These are phyloP conservation scores for Skeletonema potamos DNA, from an alignment of 108 stramenopile genomes.

Conservation along the genomic window DNA sequence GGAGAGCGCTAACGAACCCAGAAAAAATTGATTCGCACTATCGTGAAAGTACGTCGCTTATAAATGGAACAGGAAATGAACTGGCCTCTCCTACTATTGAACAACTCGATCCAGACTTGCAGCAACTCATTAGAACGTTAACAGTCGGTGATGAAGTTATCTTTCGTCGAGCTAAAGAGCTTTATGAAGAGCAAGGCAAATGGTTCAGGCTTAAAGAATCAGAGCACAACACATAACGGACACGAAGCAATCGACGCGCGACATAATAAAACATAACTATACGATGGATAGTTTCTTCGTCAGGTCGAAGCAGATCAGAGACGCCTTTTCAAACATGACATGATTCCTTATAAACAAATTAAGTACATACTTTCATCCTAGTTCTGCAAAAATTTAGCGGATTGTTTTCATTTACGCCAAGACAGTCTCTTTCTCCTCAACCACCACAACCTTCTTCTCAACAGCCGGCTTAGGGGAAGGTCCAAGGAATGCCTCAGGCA, in stretches of 20 bases:
- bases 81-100: conserved; percentile 16
- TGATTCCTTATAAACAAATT: too few species aligned
- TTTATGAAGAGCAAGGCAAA: conserved; percentile 14
- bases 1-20: not conserved
- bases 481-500: conserved; percentile 54
- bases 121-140: conserved; percentile 6
- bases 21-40: not conserved
- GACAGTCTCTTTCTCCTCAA: conserved; percentile 6
- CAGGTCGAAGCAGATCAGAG: too few species aligned
- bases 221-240: too few species aligned
- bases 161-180: conserved; percentile 11
- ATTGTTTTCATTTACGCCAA: not conserved
- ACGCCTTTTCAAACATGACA: too few species aligned
- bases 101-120: conserved; percentile 21
- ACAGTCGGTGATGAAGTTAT: conserved; percentile 28
- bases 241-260: too few species aligned
- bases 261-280: not conserved
- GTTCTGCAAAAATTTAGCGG: too few species aligned
- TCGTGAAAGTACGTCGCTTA: not conserved
- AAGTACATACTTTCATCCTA: too few species aligned
- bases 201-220: not conserved
- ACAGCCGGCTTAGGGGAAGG: conserved; percentile 1
- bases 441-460: not conserved
- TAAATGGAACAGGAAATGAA: not conserved
- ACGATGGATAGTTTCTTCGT: too few species aligned